Evolutionary conservation across 2,329 filamentous ascomycete species (phyloP).

Genomic region (Ophiostoma tasmaniense): DNA sequence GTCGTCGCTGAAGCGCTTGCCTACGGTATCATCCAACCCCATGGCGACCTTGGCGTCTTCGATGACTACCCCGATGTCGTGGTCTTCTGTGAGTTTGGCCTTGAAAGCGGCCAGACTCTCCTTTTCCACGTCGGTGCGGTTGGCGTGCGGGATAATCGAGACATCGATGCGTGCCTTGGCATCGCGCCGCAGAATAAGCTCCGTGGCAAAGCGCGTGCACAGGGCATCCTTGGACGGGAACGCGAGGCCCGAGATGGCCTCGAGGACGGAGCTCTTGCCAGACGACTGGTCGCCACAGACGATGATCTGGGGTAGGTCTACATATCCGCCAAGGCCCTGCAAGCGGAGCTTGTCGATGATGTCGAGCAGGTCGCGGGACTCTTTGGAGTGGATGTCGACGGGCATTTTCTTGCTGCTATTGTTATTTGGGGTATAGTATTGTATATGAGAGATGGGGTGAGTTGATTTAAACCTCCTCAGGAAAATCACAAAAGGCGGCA

Average conservation of each 20-base stretch:
- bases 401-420: not conserved
- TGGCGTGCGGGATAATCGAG: not conserved
- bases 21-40: not conserved
- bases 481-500: no score
- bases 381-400: not conserved
- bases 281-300: constrained; percentile 55
- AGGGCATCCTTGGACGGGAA: constrained; percentile 51
- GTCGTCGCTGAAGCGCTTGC: not conserved
- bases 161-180: not conserved
- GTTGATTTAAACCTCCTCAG: not conserved
- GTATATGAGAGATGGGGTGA: no score
- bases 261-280: constrained; percentile 57
- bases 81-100: not conserved
- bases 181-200: not conserved
- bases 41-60: not conserved
- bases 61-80: not conserved
- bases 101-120: not conserved
- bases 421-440: not conserved
- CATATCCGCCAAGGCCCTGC: constrained; percentile 30
- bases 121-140: not conserved
- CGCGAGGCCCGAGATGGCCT: constrained; percentile 53
- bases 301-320: constrained; percentile 41
- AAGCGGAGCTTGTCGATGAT: constrained; percentile 26
- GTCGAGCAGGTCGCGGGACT: not conserved
- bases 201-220: not conserved